Base-by-base conservation (phyloP, 2,329 filamentous ascomycete genomes). In the Penicillium nordicum region DNA sequence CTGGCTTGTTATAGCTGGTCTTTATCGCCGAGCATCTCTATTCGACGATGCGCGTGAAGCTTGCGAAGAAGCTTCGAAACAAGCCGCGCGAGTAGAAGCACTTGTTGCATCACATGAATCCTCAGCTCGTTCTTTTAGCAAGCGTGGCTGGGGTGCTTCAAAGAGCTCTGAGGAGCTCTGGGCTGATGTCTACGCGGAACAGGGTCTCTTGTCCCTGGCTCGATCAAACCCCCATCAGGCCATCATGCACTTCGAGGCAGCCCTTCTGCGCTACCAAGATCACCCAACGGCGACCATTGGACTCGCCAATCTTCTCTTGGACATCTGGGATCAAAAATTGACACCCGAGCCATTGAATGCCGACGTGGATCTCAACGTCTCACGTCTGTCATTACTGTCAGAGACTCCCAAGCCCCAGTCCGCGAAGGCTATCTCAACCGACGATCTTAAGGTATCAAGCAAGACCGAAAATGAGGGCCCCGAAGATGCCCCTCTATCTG, bases 1-100 rank as follows among this genome's bases (percentile, higher is more conserved):
- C 32, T 99, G 94, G 94, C 80, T 97, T 9, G 88, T 94, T 69
- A 91, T 97, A 59, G 88, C 91, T 2, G 88, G 88, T 0, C 87
- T 97, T 62, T 99, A 97, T 70, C 85, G 91, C 29, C 84, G 91
- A 51, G 90, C 93, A 8, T 84, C 83, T 9, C 85, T 95, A 78
- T 84, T 85, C 53, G 88, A 92, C 21, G 93, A 97, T 70, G 86
- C 89, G 12, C 84, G 84, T 64, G 89, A 87, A 50, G 91, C 93
- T 7, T 84, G 92, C 29, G 82, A 85, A 11, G 94, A 97, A 78
- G 94, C 93, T 1, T 81, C 85, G 57, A 89, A 89, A 68, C 81
- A 96, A 36, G 86, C 91, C 1, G 81, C 88, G 62, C 78, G 76
- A 0, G 80, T 96, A 11, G 90, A 96, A 72, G 73, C 78, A 0